A percentile compares a stretch with the other conserved stretches of the same genome.
Conservation (phyloP, 2,329 filamentous ascomycete species). For the Cryoendolithus antarcticus region DNA sequence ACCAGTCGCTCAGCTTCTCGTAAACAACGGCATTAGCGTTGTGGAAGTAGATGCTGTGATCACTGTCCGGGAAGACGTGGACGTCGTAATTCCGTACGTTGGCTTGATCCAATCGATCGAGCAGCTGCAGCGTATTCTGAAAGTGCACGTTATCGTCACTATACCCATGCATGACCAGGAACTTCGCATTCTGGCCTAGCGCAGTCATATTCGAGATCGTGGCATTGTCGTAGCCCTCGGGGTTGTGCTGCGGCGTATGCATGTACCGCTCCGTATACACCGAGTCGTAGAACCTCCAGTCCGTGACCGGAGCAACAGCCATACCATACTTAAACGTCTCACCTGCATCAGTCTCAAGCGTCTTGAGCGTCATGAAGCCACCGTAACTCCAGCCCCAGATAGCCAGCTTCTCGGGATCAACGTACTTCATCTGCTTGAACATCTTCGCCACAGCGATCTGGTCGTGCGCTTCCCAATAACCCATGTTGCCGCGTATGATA, state of each 20-base stretch:
- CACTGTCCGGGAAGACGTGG: constrained; percentile 90
- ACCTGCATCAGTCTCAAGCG: constrained; percentile 80
- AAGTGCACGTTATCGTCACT: constrained; percentile 96
- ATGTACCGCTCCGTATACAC: constrained; percentile 97
- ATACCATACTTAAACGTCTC: constrained; percentile 91
- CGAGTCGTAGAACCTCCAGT: constrained; percentile 90
- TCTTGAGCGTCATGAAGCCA: constrained; percentile 90
- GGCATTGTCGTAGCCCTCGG: constrained; percentile 60
- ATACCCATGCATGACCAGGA: constrained; percentile 92
- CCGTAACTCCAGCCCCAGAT: constrained; percentile 99
- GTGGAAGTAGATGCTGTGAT: constrained; percentile 92
- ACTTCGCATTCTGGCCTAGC: constrained; percentile 65
- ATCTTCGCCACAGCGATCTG: constrained; percentile 83
- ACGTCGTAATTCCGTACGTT: constrained; percentile 89
- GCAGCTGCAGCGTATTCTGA: constrained; percentile 78
- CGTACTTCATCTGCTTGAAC: constrained; percentile 70
- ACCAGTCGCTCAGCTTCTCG: constrained; percentile 78
- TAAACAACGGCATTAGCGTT: constrained; percentile 86
- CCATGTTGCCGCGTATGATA: constrained; percentile 70
- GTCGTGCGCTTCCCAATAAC: constrained; percentile 75
- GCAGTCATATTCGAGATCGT: constrained; percentile 63
- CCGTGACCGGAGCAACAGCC: constrained; percentile 93
- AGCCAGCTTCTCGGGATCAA: constrained; percentile 69
- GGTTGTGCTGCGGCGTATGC: constrained; percentile 81
- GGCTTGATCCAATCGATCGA: constrained; percentile 74